Percentiles rank a stretch among this genome's conserved stretches.
Conservation (phyloP, 305 asterid genomes). For the Rubia balearica region DNA sequence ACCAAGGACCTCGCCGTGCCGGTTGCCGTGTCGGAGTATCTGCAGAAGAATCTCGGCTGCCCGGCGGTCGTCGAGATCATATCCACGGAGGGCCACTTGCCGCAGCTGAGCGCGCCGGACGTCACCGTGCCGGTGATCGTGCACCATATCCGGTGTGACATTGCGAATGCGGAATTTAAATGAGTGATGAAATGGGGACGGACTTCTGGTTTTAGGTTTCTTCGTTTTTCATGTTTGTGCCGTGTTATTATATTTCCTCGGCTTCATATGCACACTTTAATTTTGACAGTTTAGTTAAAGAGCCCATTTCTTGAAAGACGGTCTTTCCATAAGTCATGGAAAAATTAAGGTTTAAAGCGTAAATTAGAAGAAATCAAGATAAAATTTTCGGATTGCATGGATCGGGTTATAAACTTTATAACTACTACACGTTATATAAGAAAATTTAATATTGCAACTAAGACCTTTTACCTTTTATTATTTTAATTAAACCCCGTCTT, state of each 20-base stretch:
- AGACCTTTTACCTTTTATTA: no score
- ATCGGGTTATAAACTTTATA: no score
- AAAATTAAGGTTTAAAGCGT: no score
- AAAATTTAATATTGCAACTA: no score
- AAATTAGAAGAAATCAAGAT: no score
- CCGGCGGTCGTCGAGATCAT: conserved; percentile 55
- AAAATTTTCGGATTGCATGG: no score
- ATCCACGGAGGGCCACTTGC: conserved; percentile 67
- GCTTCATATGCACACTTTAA: no score
- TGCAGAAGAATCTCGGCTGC: conserved; percentile 58
- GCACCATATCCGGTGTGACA: conserved; percentile 48
- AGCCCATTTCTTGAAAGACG: no score
- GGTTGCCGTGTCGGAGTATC: conserved; percentile 55
- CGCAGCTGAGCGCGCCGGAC: conserved; percentile 68
- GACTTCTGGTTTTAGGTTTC: not conserved
- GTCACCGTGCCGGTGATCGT: conserved; percentile 47
- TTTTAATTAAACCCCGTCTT: no score
- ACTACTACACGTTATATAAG: no score
- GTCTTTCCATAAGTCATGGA: no score
- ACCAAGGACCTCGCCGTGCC: conserved; percentile 65
- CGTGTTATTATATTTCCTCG: not conserved
- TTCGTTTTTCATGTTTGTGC: not conserved
- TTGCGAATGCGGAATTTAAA: not conserved
- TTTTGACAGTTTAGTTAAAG: no score
- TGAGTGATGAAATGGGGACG: not conserved